phyloP scores from a whole-genome alignment of 2,329 filamentous ascomycete species.

The Chaetomiaceae sp. region DNA sequence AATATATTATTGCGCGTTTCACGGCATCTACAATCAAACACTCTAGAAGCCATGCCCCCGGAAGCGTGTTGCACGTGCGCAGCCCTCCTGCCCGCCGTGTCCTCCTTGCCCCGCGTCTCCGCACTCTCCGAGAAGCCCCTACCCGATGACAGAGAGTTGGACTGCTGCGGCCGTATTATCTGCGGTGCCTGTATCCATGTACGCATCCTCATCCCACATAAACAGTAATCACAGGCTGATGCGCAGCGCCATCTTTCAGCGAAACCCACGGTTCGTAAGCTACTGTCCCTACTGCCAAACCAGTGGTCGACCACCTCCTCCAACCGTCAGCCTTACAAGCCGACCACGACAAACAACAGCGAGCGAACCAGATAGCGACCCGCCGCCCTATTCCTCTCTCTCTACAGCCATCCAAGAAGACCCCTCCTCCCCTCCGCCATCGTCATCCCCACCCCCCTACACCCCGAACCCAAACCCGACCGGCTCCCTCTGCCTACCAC shows the following conservation, averaged over 20 bases:
- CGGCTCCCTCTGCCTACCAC: no score
- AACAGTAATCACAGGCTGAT: no score
- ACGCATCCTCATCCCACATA: slow-evolving; percentile 30
- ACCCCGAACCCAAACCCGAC: no score
- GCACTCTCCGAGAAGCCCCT: slow-evolving; percentile 57
- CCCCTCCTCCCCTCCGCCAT: slow-evolving; percentile 49
- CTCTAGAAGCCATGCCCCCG: slow-evolving; percentile 5
- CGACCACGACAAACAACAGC: neutral
- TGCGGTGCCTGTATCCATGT: slow-evolving; percentile 72
- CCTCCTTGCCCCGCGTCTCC: slow-evolving; percentile 43
- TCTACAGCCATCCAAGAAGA: slow-evolving; percentile 37
- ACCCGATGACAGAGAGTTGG: slow-evolving; percentile 54
- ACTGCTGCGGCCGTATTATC: slow-evolving; percentile 66
- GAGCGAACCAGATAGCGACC: neutral
- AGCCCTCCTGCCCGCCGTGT: slow-evolving; percentile 50
- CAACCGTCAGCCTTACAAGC: neutral
- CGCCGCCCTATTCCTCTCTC: slow-evolving; percentile 1
- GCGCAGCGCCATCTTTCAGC: slow-evolving; percentile 32
- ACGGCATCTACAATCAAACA: neutral
- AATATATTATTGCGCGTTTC: neutral
- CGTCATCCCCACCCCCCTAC: slow-evolving; percentile 36
- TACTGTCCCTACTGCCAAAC: slow-evolving; percentile 76
- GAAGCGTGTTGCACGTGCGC: slow-evolving; percentile 68
- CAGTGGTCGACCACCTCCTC: slow-evolving; percentile 28
- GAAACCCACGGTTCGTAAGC: slow-evolving; percentile 62